Conservation (phyloP, 371 early-diverging fungal genomes). For the Coemansia linderi region DNA sequence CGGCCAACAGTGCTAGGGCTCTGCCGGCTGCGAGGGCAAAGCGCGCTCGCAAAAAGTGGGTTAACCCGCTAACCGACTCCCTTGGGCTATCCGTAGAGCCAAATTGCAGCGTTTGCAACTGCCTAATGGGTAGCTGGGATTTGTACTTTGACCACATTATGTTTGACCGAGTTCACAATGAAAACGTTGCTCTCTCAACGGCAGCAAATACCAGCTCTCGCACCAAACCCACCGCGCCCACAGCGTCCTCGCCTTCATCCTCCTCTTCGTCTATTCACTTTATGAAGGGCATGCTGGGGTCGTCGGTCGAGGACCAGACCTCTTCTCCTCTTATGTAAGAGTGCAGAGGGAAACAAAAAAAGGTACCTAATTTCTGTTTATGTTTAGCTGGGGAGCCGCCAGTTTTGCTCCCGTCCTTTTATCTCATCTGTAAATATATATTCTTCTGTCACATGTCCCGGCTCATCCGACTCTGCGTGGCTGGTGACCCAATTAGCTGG, state of each 20-base stretch:
- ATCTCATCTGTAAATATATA: not conserved
- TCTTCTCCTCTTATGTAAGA: constrained; percentile 3
- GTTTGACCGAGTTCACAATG: constrained; percentile 35
- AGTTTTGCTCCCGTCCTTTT: not conserved
- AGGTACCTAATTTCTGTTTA: not conserved
- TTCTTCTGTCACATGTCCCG: no score
- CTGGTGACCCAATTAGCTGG: no score
- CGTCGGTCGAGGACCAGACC: not conserved
- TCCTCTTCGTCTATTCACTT: not conserved
- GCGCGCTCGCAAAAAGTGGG: constrained; percentile 3
- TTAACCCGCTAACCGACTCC: constrained; percentile 7
- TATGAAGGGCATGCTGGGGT: not conserved
- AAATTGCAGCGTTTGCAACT: constrained; percentile 28
- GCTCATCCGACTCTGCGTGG: no score
- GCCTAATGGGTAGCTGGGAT: constrained; percentile 37
- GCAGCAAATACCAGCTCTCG: not conserved
- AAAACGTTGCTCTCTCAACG: constrained; percentile 13
- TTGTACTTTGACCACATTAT: constrained; percentile 37
- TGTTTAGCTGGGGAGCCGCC: not conserved
- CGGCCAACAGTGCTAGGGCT: not conserved
- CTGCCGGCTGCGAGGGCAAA: not conserved
- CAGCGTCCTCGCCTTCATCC: not conserved
- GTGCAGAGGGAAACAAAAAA: not conserved
- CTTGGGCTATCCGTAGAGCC: constrained; percentile 22
- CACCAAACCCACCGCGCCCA: not conserved